phyloP scores from a whole-genome alignment of 1,284 basidiomycete species.

The Golubevia pallescens region DNA sequence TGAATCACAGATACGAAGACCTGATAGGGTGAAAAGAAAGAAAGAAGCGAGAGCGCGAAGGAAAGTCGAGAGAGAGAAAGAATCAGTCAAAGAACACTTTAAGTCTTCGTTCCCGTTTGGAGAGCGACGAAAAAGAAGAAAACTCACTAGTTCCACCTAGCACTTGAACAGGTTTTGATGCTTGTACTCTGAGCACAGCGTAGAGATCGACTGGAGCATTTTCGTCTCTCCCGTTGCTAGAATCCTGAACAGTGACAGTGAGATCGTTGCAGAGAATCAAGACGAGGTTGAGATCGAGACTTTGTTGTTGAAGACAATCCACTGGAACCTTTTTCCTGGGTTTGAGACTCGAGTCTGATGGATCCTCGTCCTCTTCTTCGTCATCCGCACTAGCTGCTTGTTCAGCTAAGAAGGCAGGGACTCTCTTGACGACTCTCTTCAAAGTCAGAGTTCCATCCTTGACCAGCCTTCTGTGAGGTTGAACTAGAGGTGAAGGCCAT shows the following conservation, averaged over 20 bases:
- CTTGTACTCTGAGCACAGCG: conserved; percentile 87
- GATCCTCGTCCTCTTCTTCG: not conserved
- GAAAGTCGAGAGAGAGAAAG: too few relatives aligned
- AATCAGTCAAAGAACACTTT: conserved; percentile 9
- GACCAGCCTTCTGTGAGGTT: conserved; percentile 83
- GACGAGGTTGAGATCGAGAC: conserved; percentile 33
- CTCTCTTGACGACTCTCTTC: conserved; percentile 87
- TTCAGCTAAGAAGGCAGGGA: conserved; percentile 79
- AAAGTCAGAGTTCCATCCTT: conserved; percentile 70
- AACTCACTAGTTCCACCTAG: conserved; percentile 14
- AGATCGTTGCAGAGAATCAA: conserved; percentile 86
- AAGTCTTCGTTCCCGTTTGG: not conserved
- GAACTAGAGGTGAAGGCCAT: conserved; percentile 93
- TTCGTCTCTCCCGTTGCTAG: conserved; percentile 76
- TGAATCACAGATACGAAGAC: conserved; percentile 39
- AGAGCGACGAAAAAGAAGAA: conserved; percentile 5
- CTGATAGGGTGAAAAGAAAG: conserved; percentile 25
- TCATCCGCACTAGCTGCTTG: not conserved
- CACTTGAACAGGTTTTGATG: conserved; percentile 9
- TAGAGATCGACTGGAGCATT: conserved; percentile 80
- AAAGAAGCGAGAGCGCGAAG: conserved; percentile 18
- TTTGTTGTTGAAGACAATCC: conserved; percentile 76
- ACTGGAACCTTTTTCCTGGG: conserved; percentile 78
- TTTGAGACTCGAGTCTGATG: conserved; percentile 15
- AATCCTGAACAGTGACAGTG: conserved; percentile 83